Evolutionary conservation across 805 yeast genomes (phyloP).

Genomic region (Candida ficus): DNA sequence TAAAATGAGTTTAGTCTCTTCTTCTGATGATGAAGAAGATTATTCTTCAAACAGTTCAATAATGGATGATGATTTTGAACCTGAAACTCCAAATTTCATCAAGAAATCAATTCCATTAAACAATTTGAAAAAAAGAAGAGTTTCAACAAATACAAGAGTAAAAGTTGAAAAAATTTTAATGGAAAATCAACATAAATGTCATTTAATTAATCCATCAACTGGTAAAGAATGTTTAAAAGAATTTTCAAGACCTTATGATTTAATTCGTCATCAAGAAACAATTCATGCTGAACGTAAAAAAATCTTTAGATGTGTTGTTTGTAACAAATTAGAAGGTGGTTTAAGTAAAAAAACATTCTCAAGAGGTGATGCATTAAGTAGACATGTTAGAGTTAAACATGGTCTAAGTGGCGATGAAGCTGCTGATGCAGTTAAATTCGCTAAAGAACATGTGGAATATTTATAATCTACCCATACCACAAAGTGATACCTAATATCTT

Average conservation of each 20-base stretch:
- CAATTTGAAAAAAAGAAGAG: constrained; percentile 2
- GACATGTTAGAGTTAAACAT: constrained; percentile 92
- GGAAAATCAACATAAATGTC: constrained; percentile 44
- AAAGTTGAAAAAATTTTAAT: background rate
- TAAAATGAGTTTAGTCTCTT: constrained; percentile 36
- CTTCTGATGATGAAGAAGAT: constrained; percentile 25
- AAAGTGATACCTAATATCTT: too few species aligned
- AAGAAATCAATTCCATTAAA: background rate
- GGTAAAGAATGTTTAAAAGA: constrained; percentile 66
- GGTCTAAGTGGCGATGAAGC: constrained; percentile 62
- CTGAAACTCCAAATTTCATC: constrained; percentile 9
- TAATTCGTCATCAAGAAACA: constrained; percentile 93
- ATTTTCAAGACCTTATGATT: constrained; percentile 91
- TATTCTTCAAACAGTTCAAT: constrained; percentile 28
- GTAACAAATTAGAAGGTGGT: constrained; percentile 46
- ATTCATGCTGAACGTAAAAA: constrained; percentile 87
- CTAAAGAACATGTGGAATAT: constrained; percentile 73
- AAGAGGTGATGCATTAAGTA: constrained; percentile 88
- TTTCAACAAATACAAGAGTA: background rate
- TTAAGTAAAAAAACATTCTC: constrained; percentile 70
- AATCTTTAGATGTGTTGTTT: constrained; percentile 78
- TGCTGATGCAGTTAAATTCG: constrained; percentile 64
- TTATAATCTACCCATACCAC: background rate
- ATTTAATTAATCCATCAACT: constrained; percentile 53
- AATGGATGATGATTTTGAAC: constrained; percentile 21